These are phyloP conservation scores for Exobasidium cylindrosporum DNA, from an alignment of 1,284 basidiomycete species.

Conservation along the genomic window DNA sequence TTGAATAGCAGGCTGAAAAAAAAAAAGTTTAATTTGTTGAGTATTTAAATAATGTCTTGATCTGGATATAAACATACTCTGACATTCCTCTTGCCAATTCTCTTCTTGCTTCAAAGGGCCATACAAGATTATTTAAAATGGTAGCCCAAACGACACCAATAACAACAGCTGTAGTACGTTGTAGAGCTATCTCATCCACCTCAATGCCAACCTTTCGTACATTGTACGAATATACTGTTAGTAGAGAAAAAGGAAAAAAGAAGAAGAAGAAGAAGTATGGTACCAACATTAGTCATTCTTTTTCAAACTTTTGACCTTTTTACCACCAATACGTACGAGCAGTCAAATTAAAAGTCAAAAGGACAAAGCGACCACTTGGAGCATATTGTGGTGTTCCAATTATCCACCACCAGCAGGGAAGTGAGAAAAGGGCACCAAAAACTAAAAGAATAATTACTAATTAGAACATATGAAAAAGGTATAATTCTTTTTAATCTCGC, in stretches of 20 bases:
- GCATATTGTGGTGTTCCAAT: constrained; percentile 62
- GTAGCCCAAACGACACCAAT: constrained; percentile 85
- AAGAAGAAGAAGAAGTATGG: background rate
- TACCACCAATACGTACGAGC: constrained; percentile 85
- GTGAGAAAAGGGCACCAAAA: constrained; percentile 83
- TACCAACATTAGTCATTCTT: too few relatives aligned
- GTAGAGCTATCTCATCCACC: constrained; percentile 70
- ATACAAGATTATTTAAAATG: constrained; percentile 82
- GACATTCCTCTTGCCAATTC: constrained; percentile 80
- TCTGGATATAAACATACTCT: constrained; percentile 78
- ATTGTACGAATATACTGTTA: constrained; percentile 70
- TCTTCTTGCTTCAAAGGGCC: constrained; percentile 86
- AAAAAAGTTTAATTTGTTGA: background rate
- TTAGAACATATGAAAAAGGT: too few relatives aligned
- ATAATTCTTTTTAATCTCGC: too few relatives aligned
- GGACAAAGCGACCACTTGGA: constrained; percentile 45
- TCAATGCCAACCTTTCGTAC: constrained; percentile 68
- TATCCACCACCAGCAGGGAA: constrained; percentile 91
- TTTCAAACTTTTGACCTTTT: too few relatives aligned
- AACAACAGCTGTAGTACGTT: constrained; percentile 77
- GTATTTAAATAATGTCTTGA: too few relatives aligned
- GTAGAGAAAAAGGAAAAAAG: constrained; percentile 5
- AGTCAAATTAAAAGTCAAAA: constrained; percentile 74
- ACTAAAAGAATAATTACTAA: too few relatives aligned
- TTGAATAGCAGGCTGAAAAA: constrained; percentile 40